phyloP scores from a whole-genome alignment of 345 rosid genomes.

The Adansonia digitata region DNA sequence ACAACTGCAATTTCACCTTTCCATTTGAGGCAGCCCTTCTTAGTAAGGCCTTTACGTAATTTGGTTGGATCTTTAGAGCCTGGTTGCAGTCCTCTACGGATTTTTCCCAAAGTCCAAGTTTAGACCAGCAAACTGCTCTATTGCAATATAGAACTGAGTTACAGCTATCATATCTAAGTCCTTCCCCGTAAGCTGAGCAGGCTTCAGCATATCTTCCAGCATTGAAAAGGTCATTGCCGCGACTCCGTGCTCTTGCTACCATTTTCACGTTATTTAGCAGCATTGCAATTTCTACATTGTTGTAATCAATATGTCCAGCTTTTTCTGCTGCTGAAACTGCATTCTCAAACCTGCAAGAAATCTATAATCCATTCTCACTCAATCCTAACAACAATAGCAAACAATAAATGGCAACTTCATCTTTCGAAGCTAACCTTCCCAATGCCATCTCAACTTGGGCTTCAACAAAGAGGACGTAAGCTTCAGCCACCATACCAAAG shows the following conservation, averaged over 20 bases:
- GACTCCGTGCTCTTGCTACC: slow-evolving; percentile 69
- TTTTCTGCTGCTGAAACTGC: slow-evolving; percentile 78
- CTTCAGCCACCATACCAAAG: slow-evolving; percentile 76
- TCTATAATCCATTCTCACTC: slow-evolving; percentile 41
- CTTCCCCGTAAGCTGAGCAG: slow-evolving; percentile 88
- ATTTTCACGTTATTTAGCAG: slow-evolving; percentile 61
- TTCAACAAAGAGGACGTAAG: slow-evolving; percentile 57
- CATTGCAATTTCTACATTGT: slow-evolving; percentile 48
- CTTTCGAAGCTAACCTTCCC: slow-evolving; percentile 74
- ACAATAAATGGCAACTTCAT: neutral
- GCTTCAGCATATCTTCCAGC: slow-evolving; percentile 76
- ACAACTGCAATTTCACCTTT: slow-evolving; percentile 48
- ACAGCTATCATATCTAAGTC: slow-evolving; percentile 57
- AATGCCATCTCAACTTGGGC: slow-evolving; percentile 88
- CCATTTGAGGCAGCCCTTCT: slow-evolving; percentile 85
- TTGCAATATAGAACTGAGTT: slow-evolving; percentile 90
- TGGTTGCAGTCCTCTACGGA: slow-evolving; percentile 87
- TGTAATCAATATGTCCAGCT: slow-evolving; percentile 53
- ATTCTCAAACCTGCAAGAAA: slow-evolving; percentile 88
- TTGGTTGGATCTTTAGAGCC: slow-evolving; percentile 67
- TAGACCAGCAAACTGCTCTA: slow-evolving; percentile 97
- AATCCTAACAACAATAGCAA: slow-evolving; percentile 15
- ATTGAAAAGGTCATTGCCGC: slow-evolving; percentile 81
- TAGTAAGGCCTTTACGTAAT: slow-evolving; percentile 78
- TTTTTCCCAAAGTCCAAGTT: slow-evolving; percentile 80